Evolutionary conservation across 352 stramenopile species (phyloP).

Genomic region (Phytopythium oedochilum): DNA sequence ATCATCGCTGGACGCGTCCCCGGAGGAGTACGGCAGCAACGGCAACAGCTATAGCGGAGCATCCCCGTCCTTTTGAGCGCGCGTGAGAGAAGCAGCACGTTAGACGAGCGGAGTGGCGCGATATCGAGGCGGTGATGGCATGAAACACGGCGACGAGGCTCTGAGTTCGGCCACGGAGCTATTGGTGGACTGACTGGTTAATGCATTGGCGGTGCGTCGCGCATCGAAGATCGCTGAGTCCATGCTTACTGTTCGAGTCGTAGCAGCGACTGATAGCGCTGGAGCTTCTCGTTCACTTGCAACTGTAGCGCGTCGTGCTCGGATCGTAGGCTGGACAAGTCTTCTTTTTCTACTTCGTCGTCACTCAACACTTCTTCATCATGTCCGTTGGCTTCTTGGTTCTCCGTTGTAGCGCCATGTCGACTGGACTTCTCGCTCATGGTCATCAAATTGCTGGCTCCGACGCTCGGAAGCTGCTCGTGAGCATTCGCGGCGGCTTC

Average conservation of each 20-base stretch:
- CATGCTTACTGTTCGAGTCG: neutral
- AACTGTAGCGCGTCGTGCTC: constrained; percentile 31
- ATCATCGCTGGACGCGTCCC: constrained; percentile 10
- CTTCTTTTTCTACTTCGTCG: too few relatives aligned
- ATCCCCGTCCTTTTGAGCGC: constrained; percentile 5
- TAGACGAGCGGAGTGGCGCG: neutral
- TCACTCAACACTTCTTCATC: constrained; percentile 4
- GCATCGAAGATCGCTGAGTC: neutral
- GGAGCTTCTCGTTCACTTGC: constrained; percentile 32
- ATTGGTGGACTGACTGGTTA: neutral
- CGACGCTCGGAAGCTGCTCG: neutral
- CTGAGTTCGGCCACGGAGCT: neutral
- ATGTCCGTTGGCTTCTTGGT: neutral
- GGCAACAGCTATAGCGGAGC: constrained; percentile 15
- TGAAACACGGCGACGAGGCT: neutral
- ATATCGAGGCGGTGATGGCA: neutral
- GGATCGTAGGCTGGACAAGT: constrained; percentile 10
- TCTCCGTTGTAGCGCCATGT: neutral
- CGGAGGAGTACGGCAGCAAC: constrained; percentile 27
- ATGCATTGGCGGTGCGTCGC: neutral
- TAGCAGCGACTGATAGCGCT: constrained; percentile 19
- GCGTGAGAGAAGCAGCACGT: neutral
- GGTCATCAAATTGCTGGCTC: neutral
- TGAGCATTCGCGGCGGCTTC: constrained; percentile 7
- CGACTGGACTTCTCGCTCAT: neutral